Evolutionary conservation across 345 rosid genomes (phyloP), one percentile per base, ranked within the genome.

Genomic region (Rhizophora apiculata): DNA sequence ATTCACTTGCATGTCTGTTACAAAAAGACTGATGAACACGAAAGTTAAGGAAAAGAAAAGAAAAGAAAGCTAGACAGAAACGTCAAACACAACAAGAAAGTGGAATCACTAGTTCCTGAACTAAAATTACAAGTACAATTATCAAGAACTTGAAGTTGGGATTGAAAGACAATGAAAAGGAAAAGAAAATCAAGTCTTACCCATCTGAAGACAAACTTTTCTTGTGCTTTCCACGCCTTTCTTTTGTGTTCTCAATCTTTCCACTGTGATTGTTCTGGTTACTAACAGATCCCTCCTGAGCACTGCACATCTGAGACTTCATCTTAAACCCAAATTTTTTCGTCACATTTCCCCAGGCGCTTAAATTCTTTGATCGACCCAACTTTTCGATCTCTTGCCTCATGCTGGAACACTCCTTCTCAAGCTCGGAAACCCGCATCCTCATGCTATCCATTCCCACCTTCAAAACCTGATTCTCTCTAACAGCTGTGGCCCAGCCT

Each of bases 391-490:
- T 92, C 88, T 95, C 99, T 56, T 89, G 92, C 84, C 88, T 92
- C 97, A 86, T 80, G 69, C 74, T 86, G 37, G 85, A 78, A 46
- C 79, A 75, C 48, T 69, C 79, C 62, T 70, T 70, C 87, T 92
- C 97, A 3, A 95, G 93, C 82, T 95, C 99, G 2, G 84, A 83
- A 58, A 95, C 99, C 16, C 99, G 83, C 87, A 81, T 79, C 76
- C 96, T 88, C 99, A 95, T 95, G 74, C 77, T 88, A 64, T 95
- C 98, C 99, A 95, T 92, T 60, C 98, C 98, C 13, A 92, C 98
- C 79, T 90, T 95, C 82, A 95, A 62, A 6, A 92, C 99, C 77
- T 92, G 99, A 60, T 95, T 95, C 85, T 95, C 99, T 79, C 96
- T 82, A 52, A 90, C 96, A 1, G 99, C 92, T 6, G 96, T 84